A percentile compares a stretch with the other conserved stretches of the same genome.
phyloP scores from a whole-genome alignment of 1,139 yeast species.

The Saccharomyces hybrid region DNA sequence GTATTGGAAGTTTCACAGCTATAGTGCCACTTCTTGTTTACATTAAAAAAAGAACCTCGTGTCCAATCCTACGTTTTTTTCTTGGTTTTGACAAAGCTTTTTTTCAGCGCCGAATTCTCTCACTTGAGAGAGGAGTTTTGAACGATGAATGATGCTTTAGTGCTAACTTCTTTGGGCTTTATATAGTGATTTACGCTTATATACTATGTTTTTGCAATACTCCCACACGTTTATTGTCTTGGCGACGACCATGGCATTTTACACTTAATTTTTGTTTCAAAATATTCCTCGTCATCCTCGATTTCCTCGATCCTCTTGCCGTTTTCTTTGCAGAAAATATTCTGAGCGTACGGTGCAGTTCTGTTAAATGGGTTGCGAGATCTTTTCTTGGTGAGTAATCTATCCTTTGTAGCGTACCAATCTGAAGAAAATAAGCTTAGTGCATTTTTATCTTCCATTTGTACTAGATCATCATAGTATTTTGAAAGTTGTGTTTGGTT shows the following conservation, averaged over 20 bases:
- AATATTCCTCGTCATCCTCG: constrained; percentile 16
- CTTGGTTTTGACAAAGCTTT: background rate
- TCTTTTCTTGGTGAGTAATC: constrained; percentile 19
- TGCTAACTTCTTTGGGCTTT: background rate
- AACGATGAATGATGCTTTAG: background rate
- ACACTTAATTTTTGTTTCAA: constrained; percentile 14
- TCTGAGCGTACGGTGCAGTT: constrained; percentile 36
- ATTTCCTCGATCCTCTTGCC: constrained; percentile 5
- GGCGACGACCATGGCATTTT: constrained; percentile 28
- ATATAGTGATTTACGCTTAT: background rate
- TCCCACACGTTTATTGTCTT: background rate
- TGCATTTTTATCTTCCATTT: constrained; percentile 49
- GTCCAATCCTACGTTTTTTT: background rate
- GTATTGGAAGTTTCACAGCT: background rate
- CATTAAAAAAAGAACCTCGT: background rate
- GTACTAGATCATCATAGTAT: constrained; percentile 36
- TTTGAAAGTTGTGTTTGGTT: constrained; percentile 18
- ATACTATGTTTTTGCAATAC: background rate
- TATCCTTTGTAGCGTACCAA: constrained; percentile 48
- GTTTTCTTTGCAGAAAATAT: constrained; percentile 23
- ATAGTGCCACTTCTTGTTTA: background rate
- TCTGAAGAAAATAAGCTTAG: constrained; percentile 48
- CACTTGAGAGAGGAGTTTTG: background rate
- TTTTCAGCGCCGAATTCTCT: background rate
- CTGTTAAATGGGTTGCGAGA: constrained; percentile 55